Evolutionary conservation across 169 alveolate genomes (phyloP).

Genomic region (Cryptosporidium sp.): DNA sequence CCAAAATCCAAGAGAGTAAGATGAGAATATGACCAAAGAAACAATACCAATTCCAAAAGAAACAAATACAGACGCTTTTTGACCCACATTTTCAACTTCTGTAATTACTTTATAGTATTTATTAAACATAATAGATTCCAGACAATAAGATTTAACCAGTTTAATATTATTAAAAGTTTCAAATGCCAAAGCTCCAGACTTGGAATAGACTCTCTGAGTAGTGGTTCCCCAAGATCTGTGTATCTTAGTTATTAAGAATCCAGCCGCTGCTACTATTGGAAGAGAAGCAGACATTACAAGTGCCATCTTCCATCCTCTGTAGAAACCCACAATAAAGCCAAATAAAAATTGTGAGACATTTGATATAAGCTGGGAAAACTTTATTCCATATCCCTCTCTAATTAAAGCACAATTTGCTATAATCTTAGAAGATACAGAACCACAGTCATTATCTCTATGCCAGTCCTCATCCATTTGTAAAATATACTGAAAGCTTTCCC

Average conservation of each 20-base stretch:
- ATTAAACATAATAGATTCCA: slow-evolving; percentile 28
- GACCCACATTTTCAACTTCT: slow-evolving; percentile 46
- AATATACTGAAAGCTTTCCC: slow-evolving; percentile 25
- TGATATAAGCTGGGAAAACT: slow-evolving; percentile 55
- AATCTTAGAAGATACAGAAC: slow-evolving; percentile 38
- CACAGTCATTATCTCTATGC: slow-evolving; percentile 39
- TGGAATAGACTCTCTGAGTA: slow-evolving; percentile 37
- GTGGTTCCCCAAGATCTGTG: slow-evolving; percentile 53
- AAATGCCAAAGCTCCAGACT: slow-evolving; percentile 64
- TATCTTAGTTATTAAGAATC: slow-evolving; percentile 41
- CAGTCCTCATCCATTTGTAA: slow-evolving; percentile 56
- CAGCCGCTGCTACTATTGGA: slow-evolving; percentile 66
- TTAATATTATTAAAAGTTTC: slow-evolving; percentile 54
- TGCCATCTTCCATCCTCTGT: slow-evolving; percentile 74
- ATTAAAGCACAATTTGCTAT: slow-evolving; percentile 60
- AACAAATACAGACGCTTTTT: slow-evolving; percentile 37
- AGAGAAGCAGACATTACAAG: slow-evolving; percentile 73
- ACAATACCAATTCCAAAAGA: slow-evolving; percentile 69
- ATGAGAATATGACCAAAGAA: slow-evolving; percentile 58
- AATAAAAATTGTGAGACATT: slow-evolving; percentile 65
- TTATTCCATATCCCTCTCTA: slow-evolving; percentile 70
- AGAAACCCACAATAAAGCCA: slow-evolving; percentile 64
- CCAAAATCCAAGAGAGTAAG: slow-evolving; percentile 80
- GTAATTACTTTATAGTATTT: slow-evolving; percentile 50
- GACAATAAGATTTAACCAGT: slow-evolving; percentile 45